phyloP scores from a whole-genome alignment of 2,329 filamentous ascomycete species.

The Madurella mycetomatis region DNA sequence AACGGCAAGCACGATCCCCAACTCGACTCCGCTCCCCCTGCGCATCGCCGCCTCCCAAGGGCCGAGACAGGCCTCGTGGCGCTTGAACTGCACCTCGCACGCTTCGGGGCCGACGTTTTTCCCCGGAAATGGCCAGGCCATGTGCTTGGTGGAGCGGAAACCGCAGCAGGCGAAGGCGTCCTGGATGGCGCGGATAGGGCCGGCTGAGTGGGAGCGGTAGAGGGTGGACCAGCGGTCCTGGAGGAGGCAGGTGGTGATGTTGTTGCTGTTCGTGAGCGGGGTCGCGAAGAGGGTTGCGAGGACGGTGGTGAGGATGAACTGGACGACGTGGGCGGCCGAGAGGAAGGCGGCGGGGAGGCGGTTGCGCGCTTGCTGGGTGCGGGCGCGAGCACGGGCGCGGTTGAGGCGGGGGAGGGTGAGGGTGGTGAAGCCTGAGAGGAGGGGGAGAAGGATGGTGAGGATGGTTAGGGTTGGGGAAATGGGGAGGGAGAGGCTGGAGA shows the following conservation, averaged over 20 bases:
- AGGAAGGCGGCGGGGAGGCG: conserved; percentile 12
- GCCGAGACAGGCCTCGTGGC: conserved; percentile 7
- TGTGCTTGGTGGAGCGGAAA: conserved; percentile 52
- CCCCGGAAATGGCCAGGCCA: conserved; percentile 57
- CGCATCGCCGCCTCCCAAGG: conserved; percentile 14
- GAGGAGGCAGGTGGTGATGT: conserved; percentile 47
- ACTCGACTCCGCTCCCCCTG: conserved; percentile 4
- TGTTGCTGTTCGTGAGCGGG: conserved; percentile 32
- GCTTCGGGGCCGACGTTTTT: background rate
- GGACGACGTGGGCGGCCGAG: conserved; percentile 30
- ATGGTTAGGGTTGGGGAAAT: conserved; percentile 35
- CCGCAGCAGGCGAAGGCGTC: conserved; percentile 65
- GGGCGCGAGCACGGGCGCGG: no score
- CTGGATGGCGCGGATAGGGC: conserved; percentile 56
- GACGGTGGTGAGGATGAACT: conserved; percentile 30
- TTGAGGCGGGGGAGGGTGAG: conserved; percentile 33
- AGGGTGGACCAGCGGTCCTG: conserved; percentile 52
- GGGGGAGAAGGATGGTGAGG: conserved; percentile 37
- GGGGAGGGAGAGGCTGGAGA: conserved; percentile 38
- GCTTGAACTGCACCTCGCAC: conserved; percentile 10
- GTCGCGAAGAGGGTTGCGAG: conserved; percentile 43
- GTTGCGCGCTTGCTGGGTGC: conserved; percentile 5
- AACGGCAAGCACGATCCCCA: conserved; percentile 12
- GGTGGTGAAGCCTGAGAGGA: conserved; percentile 37
- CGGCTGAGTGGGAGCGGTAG: conserved; percentile 47